Base-by-base conservation (phyloP, 2,329 filamentous ascomycete genomes). In the Capronia americana region DNA sequence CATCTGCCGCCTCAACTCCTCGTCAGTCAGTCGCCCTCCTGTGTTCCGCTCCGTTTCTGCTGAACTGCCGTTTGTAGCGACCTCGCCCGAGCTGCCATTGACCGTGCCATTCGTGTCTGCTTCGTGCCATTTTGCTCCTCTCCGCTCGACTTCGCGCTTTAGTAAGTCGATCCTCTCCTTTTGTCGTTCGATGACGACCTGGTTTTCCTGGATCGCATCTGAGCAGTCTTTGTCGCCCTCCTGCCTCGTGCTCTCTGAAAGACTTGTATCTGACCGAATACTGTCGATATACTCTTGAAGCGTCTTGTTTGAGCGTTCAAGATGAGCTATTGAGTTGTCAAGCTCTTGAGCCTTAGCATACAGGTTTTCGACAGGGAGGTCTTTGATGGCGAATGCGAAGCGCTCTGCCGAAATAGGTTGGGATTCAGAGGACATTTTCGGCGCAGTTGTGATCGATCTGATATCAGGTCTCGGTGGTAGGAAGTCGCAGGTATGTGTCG, bases 321-420 rank as follows among this genome's bases (percentile, higher is more conserved):
- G 83, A 71, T 89, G 87, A 1, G 79, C 75, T 72, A 88, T 85
- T 65, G 82, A 85, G 78, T 89, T 89, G 51, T 79, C 79, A 10
- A 90, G 80, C 73, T 90, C 87, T 64, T 83, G 81, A 64, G 84
- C 84, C 80, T 89, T 89, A 74, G 81, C 79, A 78, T 88, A 86
- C 30, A 90, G 78, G 23, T 84, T 81, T 66, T 85, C 82, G 70
- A 88, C 77, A 10, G 86, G 83, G 7, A 90, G 84, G 64, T 84
- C 81, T 72, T 82, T 77, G 70, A 90, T 82, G 23, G 87, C 87
- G 69, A 80, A 76, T 61, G 83, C 80, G 74, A 87, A 87, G 65
- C 79, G 81, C 34, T 75, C 73, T n/a, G 80, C 75, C 24, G 80
- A 77, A 67, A 87, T 87, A 32, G 85, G 84, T 17, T 73, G 72